phyloP scores from a whole-genome alignment of 169 alveolate genomes.

The Eimeria praecox region DNA sequence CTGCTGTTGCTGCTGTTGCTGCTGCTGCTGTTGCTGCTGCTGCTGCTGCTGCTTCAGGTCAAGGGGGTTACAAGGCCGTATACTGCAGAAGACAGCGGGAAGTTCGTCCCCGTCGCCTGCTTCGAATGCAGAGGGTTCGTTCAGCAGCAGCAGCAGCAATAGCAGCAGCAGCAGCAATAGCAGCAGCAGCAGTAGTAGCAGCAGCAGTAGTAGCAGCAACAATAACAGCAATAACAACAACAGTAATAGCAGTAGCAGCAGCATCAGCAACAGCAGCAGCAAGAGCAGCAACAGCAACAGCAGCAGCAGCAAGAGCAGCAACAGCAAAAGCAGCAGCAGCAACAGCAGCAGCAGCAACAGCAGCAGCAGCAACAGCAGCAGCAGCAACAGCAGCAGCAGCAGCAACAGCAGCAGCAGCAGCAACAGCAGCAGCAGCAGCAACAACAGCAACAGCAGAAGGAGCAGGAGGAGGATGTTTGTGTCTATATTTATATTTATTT shows the following conservation, averaged over 20 bases:
- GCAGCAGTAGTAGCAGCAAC: neutral
- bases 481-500: neutral
- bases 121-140: slow-evolving; percentile 78
- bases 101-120: slow-evolving; percentile 70
- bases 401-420: neutral
- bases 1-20: slow-evolving; percentile 11
- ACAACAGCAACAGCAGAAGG: neutral
- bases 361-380: slow-evolving; percentile 42
- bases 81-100: slow-evolving; percentile 77
- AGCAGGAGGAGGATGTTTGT: neutral
- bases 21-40: slow-evolving; percentile 15
- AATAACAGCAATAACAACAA: neutral
- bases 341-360: neutral
- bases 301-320: slow-evolving; percentile 24
- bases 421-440: neutral
- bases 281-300: neutral
- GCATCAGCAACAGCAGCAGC: neutral
- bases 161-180: slow-evolving; percentile 29
- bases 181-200: neutral
- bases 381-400: slow-evolving; percentile 5
- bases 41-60: slow-evolving; percentile 59
- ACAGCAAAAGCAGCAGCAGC: neutral
- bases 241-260: neutral
- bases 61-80: slow-evolving; percentile 73
- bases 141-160: slow-evolving; percentile 29